These are phyloP conservation scores for Nicotiana benthamiana DNA, from an alignment of 257 asterid genomes.

Conservation along the genomic window DNA sequence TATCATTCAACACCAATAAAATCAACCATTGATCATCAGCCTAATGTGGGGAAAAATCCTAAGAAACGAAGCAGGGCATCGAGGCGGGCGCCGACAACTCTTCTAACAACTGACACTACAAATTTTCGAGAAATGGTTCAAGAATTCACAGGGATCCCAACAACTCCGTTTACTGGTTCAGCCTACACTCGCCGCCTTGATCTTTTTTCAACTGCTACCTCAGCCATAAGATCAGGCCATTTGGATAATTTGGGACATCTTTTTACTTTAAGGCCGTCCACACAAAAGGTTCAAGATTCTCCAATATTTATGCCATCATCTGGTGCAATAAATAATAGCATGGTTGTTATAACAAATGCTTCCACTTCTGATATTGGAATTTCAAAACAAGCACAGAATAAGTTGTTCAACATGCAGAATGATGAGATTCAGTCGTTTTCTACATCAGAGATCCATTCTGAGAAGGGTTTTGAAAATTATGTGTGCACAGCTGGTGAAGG, in stretches of 20 bases:
- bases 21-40: background rate
- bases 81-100: conserved; percentile 19
- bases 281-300: conserved; percentile 23
- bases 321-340: conserved; percentile 14
- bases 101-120: conserved; percentile 15
- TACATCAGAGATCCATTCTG: conserved; percentile 27
- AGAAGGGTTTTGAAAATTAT: conserved; percentile 30
- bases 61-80: conserved; percentile 17
- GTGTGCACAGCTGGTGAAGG: conserved; percentile 11
- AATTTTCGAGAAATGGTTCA: conserved; percentile 22
- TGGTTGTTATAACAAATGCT: conserved; percentile 26
- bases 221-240: conserved; percentile 33
- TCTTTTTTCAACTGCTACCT: conserved; percentile 11
- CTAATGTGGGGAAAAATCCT: conserved; percentile 5
- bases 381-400: no score
- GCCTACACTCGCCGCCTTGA: conserved; percentile 10
- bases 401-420: no score
- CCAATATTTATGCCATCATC: conserved; percentile 3
- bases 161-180: conserved; percentile 7
- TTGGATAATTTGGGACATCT: conserved; percentile 31
- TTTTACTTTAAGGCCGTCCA: conserved; percentile 43
- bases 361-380: background rate
- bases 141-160: conserved; percentile 21
- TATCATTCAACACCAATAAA: background rate
- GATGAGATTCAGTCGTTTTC: no score